Percentiles rank a stretch among this genome's conserved stretches.
phyloP scores from a whole-genome alignment of 2,329 filamentous ascomycete species.

The Tothia fuscella region DNA sequence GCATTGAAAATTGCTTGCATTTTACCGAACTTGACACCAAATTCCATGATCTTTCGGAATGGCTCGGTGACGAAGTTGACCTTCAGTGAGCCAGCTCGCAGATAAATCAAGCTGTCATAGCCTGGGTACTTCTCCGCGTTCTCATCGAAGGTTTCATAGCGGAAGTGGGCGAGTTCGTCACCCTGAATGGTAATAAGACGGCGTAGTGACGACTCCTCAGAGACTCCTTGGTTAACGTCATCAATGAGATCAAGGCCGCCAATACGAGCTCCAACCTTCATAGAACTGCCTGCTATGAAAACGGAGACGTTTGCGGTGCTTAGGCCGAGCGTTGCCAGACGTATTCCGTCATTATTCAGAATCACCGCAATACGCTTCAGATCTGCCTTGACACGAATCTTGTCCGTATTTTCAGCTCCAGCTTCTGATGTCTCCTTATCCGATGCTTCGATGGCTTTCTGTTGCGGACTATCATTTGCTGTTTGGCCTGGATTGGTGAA shows the following conservation, averaged over 20 bases:
- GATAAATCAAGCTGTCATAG: constrained; percentile 81
- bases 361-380: constrained; percentile 89
- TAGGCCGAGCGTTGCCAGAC: constrained; percentile 82
- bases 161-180: constrained; percentile 89
- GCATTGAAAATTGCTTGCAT: constrained; percentile 99
- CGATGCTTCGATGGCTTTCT: constrained; percentile 19
- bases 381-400: constrained; percentile 87
- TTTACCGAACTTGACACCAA: constrained; percentile 96
- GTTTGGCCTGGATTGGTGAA: constrained; percentile 59
- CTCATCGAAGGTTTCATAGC: constrained; percentile 88
- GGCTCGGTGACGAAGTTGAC: constrained; percentile 95
- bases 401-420: constrained; percentile 43
- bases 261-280: constrained; percentile 76
- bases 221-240: constrained; percentile 84
- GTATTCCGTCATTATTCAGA: constrained; percentile 93
- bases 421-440: constrained; percentile 24
- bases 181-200: constrained; percentile 91
- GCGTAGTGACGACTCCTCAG: constrained; percentile 67
- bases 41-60: constrained; percentile 95
- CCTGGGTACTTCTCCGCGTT: constrained; percentile 69
- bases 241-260: constrained; percentile 84
- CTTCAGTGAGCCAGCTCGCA: constrained; percentile 90
- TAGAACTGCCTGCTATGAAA: constrained; percentile 72
- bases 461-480: constrained; percentile 22
- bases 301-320: constrained; percentile 87